Conservation (phyloP, 495 filamentous ascomycete species). For the Penicillium fimorum region DNA sequence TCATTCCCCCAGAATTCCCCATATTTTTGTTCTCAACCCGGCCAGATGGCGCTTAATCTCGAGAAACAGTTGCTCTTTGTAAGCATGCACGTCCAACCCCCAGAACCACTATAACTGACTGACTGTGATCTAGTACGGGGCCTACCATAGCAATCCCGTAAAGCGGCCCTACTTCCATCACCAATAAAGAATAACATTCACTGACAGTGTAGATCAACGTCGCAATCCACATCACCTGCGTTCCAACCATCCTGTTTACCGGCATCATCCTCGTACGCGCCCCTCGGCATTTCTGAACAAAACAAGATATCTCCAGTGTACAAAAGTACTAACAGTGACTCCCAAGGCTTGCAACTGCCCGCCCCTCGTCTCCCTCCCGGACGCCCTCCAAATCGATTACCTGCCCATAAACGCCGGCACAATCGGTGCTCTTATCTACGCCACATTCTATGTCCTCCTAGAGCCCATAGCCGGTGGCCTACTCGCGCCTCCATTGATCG, state of each 20-base stretch:
- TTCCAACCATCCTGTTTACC: conserved; percentile 80
- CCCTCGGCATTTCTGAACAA: neutral
- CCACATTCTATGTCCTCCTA: conserved; percentile 81
- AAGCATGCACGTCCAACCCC: conserved; percentile 31
- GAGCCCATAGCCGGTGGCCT: conserved; percentile 85
- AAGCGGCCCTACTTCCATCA: conserved; percentile 6
- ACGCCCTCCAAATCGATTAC: conserved; percentile 66
- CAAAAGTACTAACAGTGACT: conserved; percentile 14
- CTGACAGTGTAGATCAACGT: conserved; percentile 63
- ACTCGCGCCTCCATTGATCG: conserved; percentile 70
- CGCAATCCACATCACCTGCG: conserved; percentile 84
- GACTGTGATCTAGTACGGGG: conserved; percentile 70
- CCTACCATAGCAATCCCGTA: conserved; percentile 87
- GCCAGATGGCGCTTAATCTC: conserved; percentile 68
- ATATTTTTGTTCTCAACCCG: conserved; percentile 4
- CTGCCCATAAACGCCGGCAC: conserved; percentile 82
- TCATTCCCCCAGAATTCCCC: conserved; percentile 3
- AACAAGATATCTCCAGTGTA: conserved; percentile 1
- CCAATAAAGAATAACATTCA: neutral
- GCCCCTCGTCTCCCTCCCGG: conserved; percentile 66
- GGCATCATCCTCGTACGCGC: conserved; percentile 71
- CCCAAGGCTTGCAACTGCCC: conserved; percentile 73
- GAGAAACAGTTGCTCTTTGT: conserved; percentile 80
- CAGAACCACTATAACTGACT: conserved; percentile 24
- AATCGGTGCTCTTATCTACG: conserved; percentile 67